Base-by-base conservation (phyloP, 2,329 filamentous ascomycete genomes). In the Trichoderma oligosporum region DNA sequence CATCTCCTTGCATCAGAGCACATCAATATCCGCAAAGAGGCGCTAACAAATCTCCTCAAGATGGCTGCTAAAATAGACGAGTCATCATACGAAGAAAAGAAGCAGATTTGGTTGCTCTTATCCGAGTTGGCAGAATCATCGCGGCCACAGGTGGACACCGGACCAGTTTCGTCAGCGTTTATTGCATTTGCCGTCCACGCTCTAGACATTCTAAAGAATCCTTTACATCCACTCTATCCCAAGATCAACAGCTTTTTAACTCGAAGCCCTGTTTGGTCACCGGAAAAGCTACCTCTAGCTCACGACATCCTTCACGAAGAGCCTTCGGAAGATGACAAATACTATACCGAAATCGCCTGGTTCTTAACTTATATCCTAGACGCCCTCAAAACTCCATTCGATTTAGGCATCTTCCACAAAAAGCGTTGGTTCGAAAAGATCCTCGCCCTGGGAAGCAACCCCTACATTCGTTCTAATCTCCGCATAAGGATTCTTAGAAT, bases 221-320 rank as follows among this genome's bases (percentile, higher is more conserved):
- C 93, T 0, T 79, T 91, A 14, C 90, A 96, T 67, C 83, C 83
- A 60, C 81, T 97, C 35, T 97, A 96, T 69, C 83, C 85, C 58
- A 96, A 96, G 69, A 76, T 94, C 72, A 96, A 96, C 74, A 78
- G 80, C 5, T 97, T 92, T 70, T 81, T 97, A 33, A 89, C 89
- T 20, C 85, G 85, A 51, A 82, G 85, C 0, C 92, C 93, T 0
- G 72, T 79, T 22, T 97, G 93, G 93, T 79, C 85, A 11, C 68
- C 86, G 16, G 83, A 89, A 59, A 86, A 84, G 67, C 82, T 94
- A 22, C 81, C 94, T 7, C 78, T 93, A n/a, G 83, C 84, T 22
- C 78, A 82, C 63, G 79, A 82, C 61, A 76, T 87, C 51, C 74
- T 86, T 9, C 78, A 83, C 58, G 81, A 84, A 52, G 81, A 85